These are phyloP conservation scores for Potentilla sterilis DNA, from an alignment of 306 rosid species.

Conservation along the genomic window DNA sequence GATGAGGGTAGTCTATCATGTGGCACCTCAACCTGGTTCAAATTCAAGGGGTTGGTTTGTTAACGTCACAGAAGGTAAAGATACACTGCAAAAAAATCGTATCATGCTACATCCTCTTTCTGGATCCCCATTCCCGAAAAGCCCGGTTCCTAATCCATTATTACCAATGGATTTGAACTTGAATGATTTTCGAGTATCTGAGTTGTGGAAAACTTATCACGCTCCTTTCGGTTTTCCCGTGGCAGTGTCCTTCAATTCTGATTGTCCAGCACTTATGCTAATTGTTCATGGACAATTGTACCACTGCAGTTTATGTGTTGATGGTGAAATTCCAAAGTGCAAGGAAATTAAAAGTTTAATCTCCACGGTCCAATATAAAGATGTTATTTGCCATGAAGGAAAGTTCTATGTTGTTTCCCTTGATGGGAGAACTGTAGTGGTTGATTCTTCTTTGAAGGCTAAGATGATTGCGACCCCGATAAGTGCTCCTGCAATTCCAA, in stretches of 20 bases:
- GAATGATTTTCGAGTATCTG: slow-evolving; percentile 16
- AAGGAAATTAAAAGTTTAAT: not conserved
- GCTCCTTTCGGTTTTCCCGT: not conserved
- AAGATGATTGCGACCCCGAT: not conserved
- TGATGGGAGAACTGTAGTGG: not conserved
- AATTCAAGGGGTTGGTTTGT: slow-evolving; percentile 34
- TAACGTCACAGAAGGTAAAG: not conserved
- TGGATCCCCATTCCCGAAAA: not conserved
- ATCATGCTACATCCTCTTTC: slow-evolving; percentile 25
- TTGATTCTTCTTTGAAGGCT: not conserved
- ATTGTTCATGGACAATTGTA: not conserved
- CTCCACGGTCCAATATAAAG: not conserved
- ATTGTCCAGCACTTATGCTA: not conserved
- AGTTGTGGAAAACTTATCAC: slow-evolving; percentile 10
- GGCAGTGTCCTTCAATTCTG: slow-evolving; percentile 10
- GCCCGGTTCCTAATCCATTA: not conserved
- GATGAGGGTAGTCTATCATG: slow-evolving; percentile 23
- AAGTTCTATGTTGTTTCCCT: not conserved
- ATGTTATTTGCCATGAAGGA: not conserved
- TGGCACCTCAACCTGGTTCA: slow-evolving; percentile 8
- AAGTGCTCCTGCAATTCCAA: not conserved
- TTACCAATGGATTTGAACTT: slow-evolving; percentile 12
- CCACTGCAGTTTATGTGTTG: slow-evolving; percentile 3
- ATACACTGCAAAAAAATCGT: not conserved
- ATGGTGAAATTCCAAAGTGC: not conserved